These are phyloP conservation scores for Pseudonitzschia delicatissima DNA, from an alignment of 108 stramenopile genomes.

Conservation along the genomic window DNA sequence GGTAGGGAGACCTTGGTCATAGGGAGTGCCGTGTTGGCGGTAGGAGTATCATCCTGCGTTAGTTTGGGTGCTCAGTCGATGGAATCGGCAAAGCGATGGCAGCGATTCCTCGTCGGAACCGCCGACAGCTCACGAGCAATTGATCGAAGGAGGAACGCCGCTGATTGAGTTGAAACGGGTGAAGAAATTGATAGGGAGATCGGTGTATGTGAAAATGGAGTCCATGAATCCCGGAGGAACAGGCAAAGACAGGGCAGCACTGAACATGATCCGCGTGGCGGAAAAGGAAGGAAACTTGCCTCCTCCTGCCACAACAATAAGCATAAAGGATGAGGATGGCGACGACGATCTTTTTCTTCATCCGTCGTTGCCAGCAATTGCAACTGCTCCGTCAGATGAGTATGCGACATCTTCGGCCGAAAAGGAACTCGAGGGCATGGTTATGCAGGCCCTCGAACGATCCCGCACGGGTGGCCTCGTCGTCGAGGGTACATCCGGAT, in stretches of 20 bases:
- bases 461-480: conserved; percentile 78
- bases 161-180: conserved; percentile 30
- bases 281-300: conserved; percentile 64
- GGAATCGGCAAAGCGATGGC: background rate
- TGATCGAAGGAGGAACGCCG: conserved; percentile 46
- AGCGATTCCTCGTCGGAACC: background rate
- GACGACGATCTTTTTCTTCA: conserved; percentile 20
- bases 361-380: conserved; percentile 7
- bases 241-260: conserved; percentile 92
- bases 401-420: background rate
- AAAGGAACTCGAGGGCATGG: conserved; percentile 17
- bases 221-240: conserved; percentile 86
- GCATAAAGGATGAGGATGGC: background rate
- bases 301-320: conserved; percentile 16
- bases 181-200: conserved; percentile 37
- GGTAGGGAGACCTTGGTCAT: too few relatives aligned
- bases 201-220: conserved; percentile 82
- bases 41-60: too few relatives aligned
- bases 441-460: conserved; percentile 35
- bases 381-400: conserved; percentile 23
- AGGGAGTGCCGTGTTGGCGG: too few relatives aligned
- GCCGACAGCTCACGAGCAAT: conserved; percentile 37
- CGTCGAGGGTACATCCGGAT: conserved; percentile 95
- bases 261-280: conserved; percentile 75
- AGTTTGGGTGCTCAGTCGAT: background rate